Evolutionary conservation across 2,329 filamentous ascomycete species (phyloP).

Genomic region (Blumeriella jaapii): DNA sequence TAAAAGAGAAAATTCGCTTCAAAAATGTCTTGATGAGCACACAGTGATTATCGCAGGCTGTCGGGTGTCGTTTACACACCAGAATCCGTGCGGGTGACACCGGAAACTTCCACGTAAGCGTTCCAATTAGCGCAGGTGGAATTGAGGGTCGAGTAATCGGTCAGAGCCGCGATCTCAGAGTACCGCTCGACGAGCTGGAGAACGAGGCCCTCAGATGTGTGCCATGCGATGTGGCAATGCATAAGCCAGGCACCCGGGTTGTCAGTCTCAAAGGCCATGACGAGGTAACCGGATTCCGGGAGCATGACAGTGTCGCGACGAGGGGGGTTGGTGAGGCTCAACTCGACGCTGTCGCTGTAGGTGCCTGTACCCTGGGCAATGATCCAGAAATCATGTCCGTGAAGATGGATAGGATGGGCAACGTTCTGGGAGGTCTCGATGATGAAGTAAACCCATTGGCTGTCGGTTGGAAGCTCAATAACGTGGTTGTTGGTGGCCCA

Average conservation of each 20-base stretch:
- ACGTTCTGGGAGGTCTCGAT: constrained; percentile 18
- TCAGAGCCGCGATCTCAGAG: constrained; percentile 12
- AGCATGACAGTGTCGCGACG: constrained; percentile 41
- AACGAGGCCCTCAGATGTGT: constrained; percentile 31
- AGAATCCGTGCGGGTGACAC: constrained; percentile 15
- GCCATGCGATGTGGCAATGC: constrained; percentile 35
- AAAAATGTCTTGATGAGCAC: too few species aligned
- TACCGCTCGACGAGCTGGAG: constrained; percentile 1
- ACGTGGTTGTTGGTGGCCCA: constrained; percentile 18
- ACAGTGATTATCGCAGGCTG: neutral
- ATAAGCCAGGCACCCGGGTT: constrained; percentile 24
- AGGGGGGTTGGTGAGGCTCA: constrained; percentile 32
- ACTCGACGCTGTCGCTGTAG: constrained; percentile 21
- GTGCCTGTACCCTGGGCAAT: constrained; percentile 35
- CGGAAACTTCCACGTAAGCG: constrained; percentile 16
- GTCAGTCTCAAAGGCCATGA: constrained; percentile 20
- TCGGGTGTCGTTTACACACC: constrained; percentile 11
- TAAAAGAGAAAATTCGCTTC: neutral
- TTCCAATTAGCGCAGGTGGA: constrained; percentile 20
- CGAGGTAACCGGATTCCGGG: constrained; percentile 19
- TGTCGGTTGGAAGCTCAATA: constrained; percentile 19
- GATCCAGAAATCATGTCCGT: constrained; percentile 39
- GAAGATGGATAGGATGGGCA: constrained; percentile 33
- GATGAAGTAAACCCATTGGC: constrained; percentile 25
- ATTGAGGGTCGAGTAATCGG: constrained; percentile 20